Conservation (phyloP, 768 basidiomycete genomes). For the Krasilnikovozyma curviuscula region DNA sequence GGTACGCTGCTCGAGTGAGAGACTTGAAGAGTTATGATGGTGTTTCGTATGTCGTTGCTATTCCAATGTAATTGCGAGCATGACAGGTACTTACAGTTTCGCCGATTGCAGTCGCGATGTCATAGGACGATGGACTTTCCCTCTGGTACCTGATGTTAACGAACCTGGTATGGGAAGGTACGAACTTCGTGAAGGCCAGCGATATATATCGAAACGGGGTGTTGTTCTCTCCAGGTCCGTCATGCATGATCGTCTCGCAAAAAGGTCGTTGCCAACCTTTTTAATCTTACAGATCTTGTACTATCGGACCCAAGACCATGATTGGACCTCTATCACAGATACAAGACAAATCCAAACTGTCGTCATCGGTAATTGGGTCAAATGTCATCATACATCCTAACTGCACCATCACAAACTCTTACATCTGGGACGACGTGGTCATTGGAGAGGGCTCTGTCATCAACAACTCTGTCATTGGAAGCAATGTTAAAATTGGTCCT, state of each 20-base stretch:
- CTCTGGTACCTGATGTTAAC: slow-evolving; percentile 84
- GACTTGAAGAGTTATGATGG: slow-evolving; percentile 84
- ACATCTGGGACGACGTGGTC: slow-evolving; percentile 58
- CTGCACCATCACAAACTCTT: slow-evolving; percentile 50
- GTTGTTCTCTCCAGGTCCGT: slow-evolving; percentile 61
- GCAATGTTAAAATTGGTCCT: slow-evolving; percentile 51
- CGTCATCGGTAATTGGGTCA: slow-evolving; percentile 57
- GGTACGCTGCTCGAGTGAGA: slow-evolving; percentile 80
- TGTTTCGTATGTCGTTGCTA: slow-evolving; percentile 40
- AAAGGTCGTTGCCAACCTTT: neutral
- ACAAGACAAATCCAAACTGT: slow-evolving; percentile 44
- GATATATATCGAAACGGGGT: slow-evolving; percentile 76
- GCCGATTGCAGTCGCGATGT: slow-evolving; percentile 59
- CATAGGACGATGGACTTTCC: slow-evolving; percentile 81
- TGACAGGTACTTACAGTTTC: slow-evolving; percentile 4
- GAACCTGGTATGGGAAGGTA: slow-evolving; percentile 42
- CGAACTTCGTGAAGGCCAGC: slow-evolving; percentile 26
- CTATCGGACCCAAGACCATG: slow-evolving; percentile 58
- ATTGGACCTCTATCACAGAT: slow-evolving; percentile 63
- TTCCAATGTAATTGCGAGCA: slow-evolving; percentile 1
- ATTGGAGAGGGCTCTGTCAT: slow-evolving; percentile 33
- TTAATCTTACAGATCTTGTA: slow-evolving; percentile 44
- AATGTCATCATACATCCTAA: slow-evolving; percentile 53
- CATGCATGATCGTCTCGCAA: neutral
- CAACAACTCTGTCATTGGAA: slow-evolving; percentile 60